Evolutionary conservation across 768 basidiomycete genomes (phyloP).

Genomic region (Lentinula aciculospora): DNA sequence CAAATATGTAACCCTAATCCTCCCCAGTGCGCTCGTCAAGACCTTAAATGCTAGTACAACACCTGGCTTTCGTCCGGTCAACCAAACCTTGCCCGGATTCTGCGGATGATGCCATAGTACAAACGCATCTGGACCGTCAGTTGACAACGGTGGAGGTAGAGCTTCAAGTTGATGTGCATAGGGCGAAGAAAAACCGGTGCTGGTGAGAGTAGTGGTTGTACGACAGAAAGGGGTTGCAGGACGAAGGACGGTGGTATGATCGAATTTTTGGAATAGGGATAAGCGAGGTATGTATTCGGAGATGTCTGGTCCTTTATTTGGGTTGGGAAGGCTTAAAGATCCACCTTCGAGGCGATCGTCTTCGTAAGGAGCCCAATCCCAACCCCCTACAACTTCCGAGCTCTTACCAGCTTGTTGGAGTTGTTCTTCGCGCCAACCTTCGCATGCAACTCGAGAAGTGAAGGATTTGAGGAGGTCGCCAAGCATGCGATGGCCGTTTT

Average conservation of each 20-base stretch:
- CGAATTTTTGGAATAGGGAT: constrained; percentile 3
- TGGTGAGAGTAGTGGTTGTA: background rate
- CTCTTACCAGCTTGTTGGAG: background rate
- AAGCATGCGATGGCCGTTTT: background rate
- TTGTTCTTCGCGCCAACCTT: constrained; percentile 4
- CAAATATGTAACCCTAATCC: background rate
- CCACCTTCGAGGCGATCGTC: background rate
- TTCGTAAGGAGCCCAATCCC: constrained; percentile 1
- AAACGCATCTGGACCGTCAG: background rate
- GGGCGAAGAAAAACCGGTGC: background rate
- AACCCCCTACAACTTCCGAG: background rate
- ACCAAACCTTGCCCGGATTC: constrained; percentile 2
- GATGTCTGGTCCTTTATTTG: background rate
- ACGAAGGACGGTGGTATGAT: background rate
- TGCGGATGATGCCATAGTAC: background rate
- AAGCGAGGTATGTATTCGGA: background rate
- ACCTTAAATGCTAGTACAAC: background rate
- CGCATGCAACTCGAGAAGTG: constrained; percentile 3
- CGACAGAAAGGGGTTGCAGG: background rate
- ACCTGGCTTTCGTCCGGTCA: background rate
- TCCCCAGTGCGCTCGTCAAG: background rate
- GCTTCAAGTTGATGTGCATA: background rate
- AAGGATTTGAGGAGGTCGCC: constrained; percentile 2
- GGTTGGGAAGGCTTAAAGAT: background rate
- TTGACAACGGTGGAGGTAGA: background rate